Evolutionary conservation across 208 protist species (phyloP), one percentile per base, ranked within the genome.

Genomic region (Trypanosoma theileri): DNA sequence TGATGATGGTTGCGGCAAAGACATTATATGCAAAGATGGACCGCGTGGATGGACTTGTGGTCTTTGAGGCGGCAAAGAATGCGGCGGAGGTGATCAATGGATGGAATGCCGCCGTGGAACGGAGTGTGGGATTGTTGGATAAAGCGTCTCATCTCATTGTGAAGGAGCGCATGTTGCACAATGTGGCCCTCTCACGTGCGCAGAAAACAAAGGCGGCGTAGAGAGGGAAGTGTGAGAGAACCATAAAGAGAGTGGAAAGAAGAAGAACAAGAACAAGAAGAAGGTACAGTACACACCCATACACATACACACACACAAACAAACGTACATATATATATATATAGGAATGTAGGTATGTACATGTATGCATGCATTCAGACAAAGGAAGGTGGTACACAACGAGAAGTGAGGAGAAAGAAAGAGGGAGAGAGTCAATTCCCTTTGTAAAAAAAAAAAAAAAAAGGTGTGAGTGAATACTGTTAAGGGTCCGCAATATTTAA

Each of bases 1-100:
- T 94, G 75, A 82, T 86, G 44, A 89, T 98, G 82, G 96, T 98
- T 13, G 81, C 77, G 22, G 91, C 86, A 61, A 88, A 89, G 57
- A 91, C 89, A 3, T 80, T 98, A 35, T 97, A 89, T 66, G 96
- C 95, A 24, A 95, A 96, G 73, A 97, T 98, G 73, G 96, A 98
- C 62, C 87, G 97, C 66, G 89, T 97, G 9, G 84, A 96, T 51
- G 94, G 91, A 26, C 71, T 98, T 35, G 89, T 97, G 19, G 82
- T 88, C 14, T 98, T 98, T 74, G 86, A 90, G 67, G 77, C 84
- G 7, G 85, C 85, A 16, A 91, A 96, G 73, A 94, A 97, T 54
- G 84, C 91, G 8, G 88, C 80, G 13, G 94, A 97, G 50, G 85
- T 98, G 4, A 80, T 98, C 14, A 86, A 89, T 61, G 77, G 81